A percentile compares a stretch with the other conserved stretches of the same genome.
Evolutionary conservation across 306 rosid genomes (phyloP).

Genomic region (Chamaecrista fasciculata): DNA sequence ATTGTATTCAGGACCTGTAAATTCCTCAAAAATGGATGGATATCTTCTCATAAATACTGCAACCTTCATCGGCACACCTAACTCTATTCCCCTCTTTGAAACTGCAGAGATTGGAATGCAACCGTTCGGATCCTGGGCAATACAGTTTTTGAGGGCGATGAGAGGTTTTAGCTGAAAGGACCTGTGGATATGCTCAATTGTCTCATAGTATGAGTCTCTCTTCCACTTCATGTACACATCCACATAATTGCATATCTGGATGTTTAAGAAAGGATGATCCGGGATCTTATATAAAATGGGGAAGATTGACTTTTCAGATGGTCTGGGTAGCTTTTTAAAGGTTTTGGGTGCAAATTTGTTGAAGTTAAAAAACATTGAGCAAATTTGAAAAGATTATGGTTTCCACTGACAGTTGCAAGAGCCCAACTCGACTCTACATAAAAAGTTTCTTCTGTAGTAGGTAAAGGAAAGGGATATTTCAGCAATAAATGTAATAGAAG

Average conservation of each 20-base stretch:
- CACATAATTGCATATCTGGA: constrained; percentile 56
- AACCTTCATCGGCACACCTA: constrained; percentile 74
- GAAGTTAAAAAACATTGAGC: constrained; percentile 38
- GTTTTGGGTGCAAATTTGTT: constrained; percentile 35
- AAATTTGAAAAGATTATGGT: neutral
- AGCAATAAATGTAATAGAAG: neutral
- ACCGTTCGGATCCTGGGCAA: constrained; percentile 54
- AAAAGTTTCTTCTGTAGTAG: constrained; percentile 17
- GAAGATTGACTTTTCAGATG: constrained; percentile 27
- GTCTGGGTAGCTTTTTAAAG: constrained; percentile 28
- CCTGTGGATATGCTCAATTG: constrained; percentile 63
- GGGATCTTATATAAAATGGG: constrained; percentile 13
- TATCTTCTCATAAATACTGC: constrained; percentile 73
- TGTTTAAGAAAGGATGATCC: constrained; percentile 34
- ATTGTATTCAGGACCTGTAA: constrained; percentile 61
- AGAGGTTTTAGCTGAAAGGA: constrained; percentile 69
- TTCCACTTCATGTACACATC: constrained; percentile 94
- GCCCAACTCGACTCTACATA: neutral
- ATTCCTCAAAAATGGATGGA: constrained; percentile 86
- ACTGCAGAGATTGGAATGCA: constrained; percentile 76
- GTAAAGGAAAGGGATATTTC: constrained; percentile 1
- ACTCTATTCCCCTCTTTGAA: constrained; percentile 58
- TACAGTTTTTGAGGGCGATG: constrained; percentile 67
- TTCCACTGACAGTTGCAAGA: constrained; percentile 1
- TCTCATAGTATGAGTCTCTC: constrained; percentile 70